phyloP scores from a whole-genome alignment of 2,329 filamentous ascomycete species.

The Magnaporthales sp. region DNA sequence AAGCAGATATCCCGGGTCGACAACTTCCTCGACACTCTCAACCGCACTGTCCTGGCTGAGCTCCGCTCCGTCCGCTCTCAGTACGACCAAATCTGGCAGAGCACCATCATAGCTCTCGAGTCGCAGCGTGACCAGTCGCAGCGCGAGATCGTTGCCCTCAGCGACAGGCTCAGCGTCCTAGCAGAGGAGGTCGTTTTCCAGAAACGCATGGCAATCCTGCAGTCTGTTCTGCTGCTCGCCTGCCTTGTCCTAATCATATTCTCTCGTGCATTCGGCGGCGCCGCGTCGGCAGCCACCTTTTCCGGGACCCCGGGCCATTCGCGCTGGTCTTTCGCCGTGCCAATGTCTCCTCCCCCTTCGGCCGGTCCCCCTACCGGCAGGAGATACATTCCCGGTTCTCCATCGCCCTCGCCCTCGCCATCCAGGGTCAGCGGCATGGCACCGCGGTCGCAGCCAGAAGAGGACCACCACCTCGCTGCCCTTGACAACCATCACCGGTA shows the following conservation, averaged over 20 bases:
- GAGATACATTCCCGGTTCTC: constrained; percentile 7
- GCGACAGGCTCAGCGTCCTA: constrained; percentile 70
- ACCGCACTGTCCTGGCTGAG: constrained; percentile 77
- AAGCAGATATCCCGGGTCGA: constrained; percentile 78
- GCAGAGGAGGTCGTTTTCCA: constrained; percentile 86
- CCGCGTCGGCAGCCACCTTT: constrained; percentile 14
- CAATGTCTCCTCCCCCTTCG: constrained; percentile 21
- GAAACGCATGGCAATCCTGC: constrained; percentile 89
- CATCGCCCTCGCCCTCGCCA: constrained; percentile 4
- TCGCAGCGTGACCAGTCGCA: constrained; percentile 78
- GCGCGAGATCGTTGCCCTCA: constrained; percentile 74
- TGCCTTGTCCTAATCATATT: constrained; percentile 87
- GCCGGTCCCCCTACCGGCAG: constrained; percentile 6
- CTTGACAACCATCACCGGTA: constrained; percentile 8
- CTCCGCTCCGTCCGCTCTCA: constrained; percentile 69
- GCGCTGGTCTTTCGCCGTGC: constrained; percentile 4
- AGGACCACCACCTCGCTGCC: constrained; percentile 2
- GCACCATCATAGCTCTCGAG: constrained; percentile 84
- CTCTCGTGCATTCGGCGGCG: constrained; percentile 38
- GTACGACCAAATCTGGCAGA: constrained; percentile 96
- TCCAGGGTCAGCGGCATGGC: constrained; percentile 4
- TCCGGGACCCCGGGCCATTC: constrained; percentile 13
- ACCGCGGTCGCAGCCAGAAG: background rate
- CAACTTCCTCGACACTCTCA: constrained; percentile 74
- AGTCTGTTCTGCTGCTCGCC: constrained; percentile 77